Evolutionary conservation across 192 early-diverging fungal genomes (phyloP).

Genomic region (Podila horticola): DNA sequence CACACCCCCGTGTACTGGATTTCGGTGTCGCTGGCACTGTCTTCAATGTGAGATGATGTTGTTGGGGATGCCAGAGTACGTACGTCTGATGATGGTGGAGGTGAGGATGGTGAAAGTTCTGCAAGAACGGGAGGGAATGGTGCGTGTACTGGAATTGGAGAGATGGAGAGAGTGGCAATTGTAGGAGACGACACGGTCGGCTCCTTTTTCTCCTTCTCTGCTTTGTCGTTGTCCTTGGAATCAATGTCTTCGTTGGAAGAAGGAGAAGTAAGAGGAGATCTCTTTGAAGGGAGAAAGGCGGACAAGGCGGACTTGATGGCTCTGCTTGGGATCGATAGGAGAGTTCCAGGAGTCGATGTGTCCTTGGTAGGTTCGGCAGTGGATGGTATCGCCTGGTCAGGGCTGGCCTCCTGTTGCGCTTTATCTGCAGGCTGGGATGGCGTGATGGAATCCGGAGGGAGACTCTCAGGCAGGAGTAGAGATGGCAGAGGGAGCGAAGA

Average conservation of each 20-base stretch:
- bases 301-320: slow-evolving; percentile 30
- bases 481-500: slow-evolving; percentile 21
- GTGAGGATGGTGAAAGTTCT: neutral
- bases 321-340: slow-evolving; percentile 18
- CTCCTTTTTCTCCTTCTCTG: no score
- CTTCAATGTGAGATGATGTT: neutral
- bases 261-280: neutral
- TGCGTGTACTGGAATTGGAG: neutral
- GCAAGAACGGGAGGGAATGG: neutral
- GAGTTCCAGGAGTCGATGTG: neutral
- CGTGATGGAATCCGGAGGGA: neutral
- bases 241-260: neutral
- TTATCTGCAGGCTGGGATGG: neutral
- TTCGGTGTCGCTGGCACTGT: neutral
- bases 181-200: no score
- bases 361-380: neutral
- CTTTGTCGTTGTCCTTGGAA: neutral
- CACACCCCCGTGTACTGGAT: slow-evolving; percentile 43
- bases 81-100: neutral
- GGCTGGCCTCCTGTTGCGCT: slow-evolving; percentile 5
- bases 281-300: slow-evolving; percentile 20
- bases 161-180: neutral
- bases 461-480: neutral
- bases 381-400: neutral
- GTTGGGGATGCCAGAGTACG: neutral